Evolutionary conservation across 2,329 filamentous ascomycete species (phyloP).

Genomic region (Metarhizium album): DNA sequence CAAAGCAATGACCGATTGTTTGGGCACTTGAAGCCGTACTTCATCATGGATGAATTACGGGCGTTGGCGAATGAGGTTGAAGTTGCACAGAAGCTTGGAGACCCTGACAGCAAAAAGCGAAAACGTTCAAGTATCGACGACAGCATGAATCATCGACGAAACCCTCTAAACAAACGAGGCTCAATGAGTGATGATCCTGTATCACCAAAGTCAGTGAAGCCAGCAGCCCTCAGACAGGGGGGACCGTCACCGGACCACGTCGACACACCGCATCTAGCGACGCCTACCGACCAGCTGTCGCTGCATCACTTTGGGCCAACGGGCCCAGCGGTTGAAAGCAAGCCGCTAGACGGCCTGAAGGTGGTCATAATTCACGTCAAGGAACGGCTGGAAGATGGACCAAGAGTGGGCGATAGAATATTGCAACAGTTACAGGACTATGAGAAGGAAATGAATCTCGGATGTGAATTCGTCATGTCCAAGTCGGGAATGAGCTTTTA

Average conservation of each 20-base stretch:
- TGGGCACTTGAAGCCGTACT: conserved; percentile 78
- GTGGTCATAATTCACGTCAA: conserved; percentile 93
- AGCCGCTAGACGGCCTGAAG: conserved; percentile 59
- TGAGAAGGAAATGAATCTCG: conserved; percentile 54
- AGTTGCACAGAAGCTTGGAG: conserved; percentile 30
- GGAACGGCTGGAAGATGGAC: conserved; percentile 66
- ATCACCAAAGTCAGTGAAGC: conserved; percentile 38
- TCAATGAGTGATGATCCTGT: conserved; percentile 32
- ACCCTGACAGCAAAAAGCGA: conserved; percentile 44
- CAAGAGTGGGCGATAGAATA: conserved; percentile 54
- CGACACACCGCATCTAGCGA: conserved; percentile 33
- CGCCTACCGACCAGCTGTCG: conserved; percentile 36
- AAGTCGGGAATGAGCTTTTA: conserved; percentile 50
- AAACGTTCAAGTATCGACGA: conserved; percentile 40
- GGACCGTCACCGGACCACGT: background rate
- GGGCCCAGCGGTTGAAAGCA: conserved; percentile 11
- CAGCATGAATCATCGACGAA: conserved; percentile 10
- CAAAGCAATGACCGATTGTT: conserved; percentile 70
- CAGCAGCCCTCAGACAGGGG: conserved; percentile 11
- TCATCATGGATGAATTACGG: conserved; percentile 68
- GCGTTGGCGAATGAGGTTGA: conserved; percentile 61
- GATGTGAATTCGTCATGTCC: conserved; percentile 71
- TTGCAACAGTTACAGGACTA: conserved; percentile 56
- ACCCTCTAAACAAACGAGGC: conserved; percentile 11
- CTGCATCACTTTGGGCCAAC: conserved; percentile 26